Evolutionary conservation across 441 rosid species (phyloP).

Genomic region (Brassica balearica): DNA sequence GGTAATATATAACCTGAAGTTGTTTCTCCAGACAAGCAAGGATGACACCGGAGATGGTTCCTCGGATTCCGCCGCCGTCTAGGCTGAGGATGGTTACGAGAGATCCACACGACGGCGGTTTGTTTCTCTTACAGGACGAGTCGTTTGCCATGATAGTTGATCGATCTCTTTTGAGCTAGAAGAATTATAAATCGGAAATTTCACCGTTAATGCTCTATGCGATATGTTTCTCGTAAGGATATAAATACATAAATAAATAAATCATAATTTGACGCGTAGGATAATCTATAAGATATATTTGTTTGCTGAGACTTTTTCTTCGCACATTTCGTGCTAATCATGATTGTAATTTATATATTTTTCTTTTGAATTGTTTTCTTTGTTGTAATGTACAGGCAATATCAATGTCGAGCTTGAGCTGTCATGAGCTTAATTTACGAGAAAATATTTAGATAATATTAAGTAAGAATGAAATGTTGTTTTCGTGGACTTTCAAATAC

Average conservation of each 20-base stretch:
- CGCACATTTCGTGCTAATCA: slow-evolving; percentile 31
- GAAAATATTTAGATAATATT: neutral
- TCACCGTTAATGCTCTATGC: neutral
- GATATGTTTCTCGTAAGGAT: neutral
- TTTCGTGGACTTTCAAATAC: slow-evolving; percentile 6
- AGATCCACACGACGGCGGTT: slow-evolving; percentile 49
- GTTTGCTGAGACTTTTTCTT: slow-evolving; percentile 19
- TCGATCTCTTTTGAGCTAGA: neutral
- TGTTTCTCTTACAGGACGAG: slow-evolving; percentile 15
- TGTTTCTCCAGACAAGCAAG: slow-evolving; percentile 55
- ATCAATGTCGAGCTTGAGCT: slow-evolving; percentile 18
- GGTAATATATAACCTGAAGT: slow-evolving; percentile 53
- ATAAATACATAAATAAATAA: slow-evolving; percentile 1
- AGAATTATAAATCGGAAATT: neutral
- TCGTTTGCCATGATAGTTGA: slow-evolving; percentile 42
- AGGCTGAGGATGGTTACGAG: slow-evolving; percentile 57
- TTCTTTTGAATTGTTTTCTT: neutral
- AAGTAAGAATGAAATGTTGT: neutral
- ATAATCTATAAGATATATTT: neutral
- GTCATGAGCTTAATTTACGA: slow-evolving; percentile 19
- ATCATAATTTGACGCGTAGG: neutral
- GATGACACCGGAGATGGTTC: slow-evolving; percentile 57
- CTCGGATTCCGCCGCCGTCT: slow-evolving; percentile 66
- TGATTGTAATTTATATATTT: slow-evolving; percentile 12
- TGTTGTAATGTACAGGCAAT: neutral